These are phyloP conservation scores for Oryza meridionalis DNA, from an alignment of 176 grass and related monocot genomes.

Conservation along the genomic window DNA sequence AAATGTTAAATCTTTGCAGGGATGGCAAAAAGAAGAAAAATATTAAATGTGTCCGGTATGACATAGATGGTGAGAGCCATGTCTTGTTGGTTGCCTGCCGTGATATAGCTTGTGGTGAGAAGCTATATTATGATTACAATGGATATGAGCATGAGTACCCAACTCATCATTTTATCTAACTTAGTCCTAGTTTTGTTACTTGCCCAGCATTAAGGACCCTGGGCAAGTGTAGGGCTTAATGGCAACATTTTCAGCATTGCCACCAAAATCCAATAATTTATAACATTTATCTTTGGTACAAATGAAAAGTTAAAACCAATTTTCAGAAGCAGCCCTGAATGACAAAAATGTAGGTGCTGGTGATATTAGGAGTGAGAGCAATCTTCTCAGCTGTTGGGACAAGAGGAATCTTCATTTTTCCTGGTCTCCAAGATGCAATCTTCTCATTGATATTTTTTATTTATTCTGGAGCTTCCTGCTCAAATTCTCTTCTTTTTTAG, in stretches of 20 bases:
- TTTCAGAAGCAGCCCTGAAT: slow-evolving; percentile 33
- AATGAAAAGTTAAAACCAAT: slow-evolving; percentile 18
- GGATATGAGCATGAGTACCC: slow-evolving; percentile 86
- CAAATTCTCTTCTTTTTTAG: slow-evolving; percentile 3
- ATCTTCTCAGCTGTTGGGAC: slow-evolving; percentile 20
- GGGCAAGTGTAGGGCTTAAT: slow-evolving; percentile 34
- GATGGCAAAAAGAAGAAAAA: slow-evolving; percentile 91
- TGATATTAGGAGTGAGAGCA: slow-evolving; percentile 15
- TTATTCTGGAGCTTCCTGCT: slow-evolving; percentile 11
- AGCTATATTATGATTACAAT: slow-evolving; percentile 97
- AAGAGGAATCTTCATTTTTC: slow-evolving; percentile 31
- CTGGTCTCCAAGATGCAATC: slow-evolving; percentile 7
- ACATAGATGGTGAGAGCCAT: slow-evolving; percentile 79
- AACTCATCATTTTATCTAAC: slow-evolving; percentile 85
- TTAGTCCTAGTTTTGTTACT: slow-evolving; percentile 21
- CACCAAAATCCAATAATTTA: slow-evolving; percentile 36
- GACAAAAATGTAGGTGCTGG: slow-evolving; percentile 25
- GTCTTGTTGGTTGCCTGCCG: slow-evolving; percentile 84
- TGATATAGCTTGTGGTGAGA: slow-evolving; percentile 84
- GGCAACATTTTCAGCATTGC: slow-evolving; percentile 49
- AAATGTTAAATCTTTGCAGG: slow-evolving; percentile 56
- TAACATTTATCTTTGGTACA: slow-evolving; percentile 30
- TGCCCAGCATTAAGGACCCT: slow-evolving; percentile 37
- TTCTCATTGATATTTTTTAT: slow-evolving; percentile 32
- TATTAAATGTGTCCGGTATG: slow-evolving; percentile 86